phyloP scores from a whole-genome alignment of 805 yeast genomes.

The Lachancea dasiensis region DNA sequence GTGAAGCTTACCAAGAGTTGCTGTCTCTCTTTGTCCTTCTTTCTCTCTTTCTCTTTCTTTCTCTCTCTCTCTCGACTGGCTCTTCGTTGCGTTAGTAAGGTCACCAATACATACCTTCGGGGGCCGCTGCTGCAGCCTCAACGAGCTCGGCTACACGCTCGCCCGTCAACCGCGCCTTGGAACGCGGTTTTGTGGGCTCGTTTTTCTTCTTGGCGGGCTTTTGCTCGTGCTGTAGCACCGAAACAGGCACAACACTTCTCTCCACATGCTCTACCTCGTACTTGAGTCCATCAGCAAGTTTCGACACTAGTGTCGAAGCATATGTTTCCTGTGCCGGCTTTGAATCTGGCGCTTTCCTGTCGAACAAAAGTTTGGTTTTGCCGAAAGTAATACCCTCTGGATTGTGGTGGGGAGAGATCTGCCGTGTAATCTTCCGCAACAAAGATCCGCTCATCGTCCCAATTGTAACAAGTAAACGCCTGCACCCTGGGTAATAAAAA shows the following conservation, averaged over 20 bases:
- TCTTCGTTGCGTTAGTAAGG: background rate
- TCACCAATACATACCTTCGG: conserved; percentile 8
- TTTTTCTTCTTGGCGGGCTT: background rate
- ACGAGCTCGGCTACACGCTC: conserved; percentile 5
- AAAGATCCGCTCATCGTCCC: conserved; percentile 7
- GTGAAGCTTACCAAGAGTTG: no score
- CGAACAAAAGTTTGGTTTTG: background rate
- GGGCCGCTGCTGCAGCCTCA: conserved; percentile 3
- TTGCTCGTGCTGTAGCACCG: background rate
- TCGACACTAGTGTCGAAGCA: conserved; percentile 1
- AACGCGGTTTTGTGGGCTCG: conserved; percentile 2
- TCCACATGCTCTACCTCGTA: conserved; percentile 9
- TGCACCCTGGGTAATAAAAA: no score
- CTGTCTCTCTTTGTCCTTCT: no score
- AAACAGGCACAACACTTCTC: background rate
- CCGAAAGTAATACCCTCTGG: conserved; percentile 11
- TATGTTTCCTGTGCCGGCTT: background rate
- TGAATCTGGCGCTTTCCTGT: background rate
- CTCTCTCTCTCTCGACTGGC: conserved; percentile 1
- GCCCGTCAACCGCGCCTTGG: conserved; percentile 8
- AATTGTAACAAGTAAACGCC: no score
- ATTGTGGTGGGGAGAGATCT: conserved; percentile 8
- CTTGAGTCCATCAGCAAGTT: conserved; percentile 6
- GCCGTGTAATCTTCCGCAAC: conserved; percentile 8
- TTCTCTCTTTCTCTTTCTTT: background rate